A percentile compares a stretch with the other conserved stretches of the same genome.
These are phyloP conservation scores for Fusarium nygamai DNA, from an alignment of 2,329 filamentous ascomycete species.

Conservation along the genomic window DNA sequence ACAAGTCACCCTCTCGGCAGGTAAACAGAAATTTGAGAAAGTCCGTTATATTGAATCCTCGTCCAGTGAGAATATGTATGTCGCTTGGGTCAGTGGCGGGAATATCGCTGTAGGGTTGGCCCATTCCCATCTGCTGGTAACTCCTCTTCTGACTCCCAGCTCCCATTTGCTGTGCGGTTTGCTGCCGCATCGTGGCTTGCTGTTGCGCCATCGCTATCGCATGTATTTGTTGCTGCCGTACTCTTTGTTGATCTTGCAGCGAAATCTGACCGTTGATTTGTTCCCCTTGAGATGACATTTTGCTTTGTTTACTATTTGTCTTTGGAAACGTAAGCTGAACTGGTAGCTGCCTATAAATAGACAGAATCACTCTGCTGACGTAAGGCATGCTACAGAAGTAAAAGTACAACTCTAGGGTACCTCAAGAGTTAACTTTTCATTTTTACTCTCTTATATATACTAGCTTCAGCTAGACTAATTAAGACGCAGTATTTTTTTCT, in stretches of 20 bases:
- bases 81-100: neutral
- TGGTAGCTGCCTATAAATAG: too few species aligned
- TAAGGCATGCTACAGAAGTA: too few species aligned
- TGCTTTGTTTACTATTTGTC: neutral
- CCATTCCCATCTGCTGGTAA: neutral
- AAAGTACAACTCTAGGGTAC: too few species aligned
- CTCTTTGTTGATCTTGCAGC: neutral
- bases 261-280: too few species aligned
- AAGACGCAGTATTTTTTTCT: neutral
- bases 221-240: neutral
- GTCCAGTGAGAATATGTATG: neutral
- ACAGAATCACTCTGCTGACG: too few species aligned
- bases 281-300: neutral
- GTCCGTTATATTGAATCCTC: neutral
- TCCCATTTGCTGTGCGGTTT: neutral
- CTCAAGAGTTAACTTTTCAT: too few species aligned
- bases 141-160: neutral
- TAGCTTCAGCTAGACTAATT: neutral
- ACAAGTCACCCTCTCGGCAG: constrained; percentile 12
- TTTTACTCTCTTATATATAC: too few species aligned
- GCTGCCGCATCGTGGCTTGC: neutral
- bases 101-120: neutral
- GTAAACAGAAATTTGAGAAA: constrained; percentile 3
- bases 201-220: neutral
- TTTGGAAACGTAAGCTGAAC: too few species aligned